Conservation (phyloP, 352 stramenopile species). For the Pythium brachiatum region DNA sequence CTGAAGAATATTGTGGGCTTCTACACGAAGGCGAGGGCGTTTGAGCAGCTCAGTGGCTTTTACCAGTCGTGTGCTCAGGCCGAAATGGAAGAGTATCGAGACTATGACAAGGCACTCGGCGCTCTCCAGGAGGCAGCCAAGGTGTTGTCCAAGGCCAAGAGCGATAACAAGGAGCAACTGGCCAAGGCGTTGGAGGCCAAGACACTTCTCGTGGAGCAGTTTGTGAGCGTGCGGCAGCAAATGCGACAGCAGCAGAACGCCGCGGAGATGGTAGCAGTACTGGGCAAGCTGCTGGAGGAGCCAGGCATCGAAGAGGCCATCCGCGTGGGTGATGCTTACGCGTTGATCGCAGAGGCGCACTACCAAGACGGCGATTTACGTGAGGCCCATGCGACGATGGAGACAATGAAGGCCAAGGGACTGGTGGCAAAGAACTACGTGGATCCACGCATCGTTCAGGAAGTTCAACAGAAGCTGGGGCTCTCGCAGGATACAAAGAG, state of each 20-base stretch:
- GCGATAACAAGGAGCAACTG: constrained; percentile 66
- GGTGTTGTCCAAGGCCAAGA: constrained; percentile 75
- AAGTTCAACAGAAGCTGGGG: constrained; percentile 59
- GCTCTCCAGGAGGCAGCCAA: constrained; percentile 90
- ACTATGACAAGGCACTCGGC: constrained; percentile 92
- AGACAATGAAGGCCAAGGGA: constrained; percentile 72
- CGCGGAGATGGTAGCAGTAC: constrained; percentile 68
- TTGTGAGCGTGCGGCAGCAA: constrained; percentile 68
- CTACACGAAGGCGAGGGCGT: constrained; percentile 93
- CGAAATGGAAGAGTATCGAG: constrained; percentile 93
- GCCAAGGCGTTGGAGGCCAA: constrained; percentile 54
- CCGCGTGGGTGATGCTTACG: constrained; percentile 87
- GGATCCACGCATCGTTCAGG: constrained; percentile 60
- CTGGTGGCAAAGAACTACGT: constrained; percentile 77
- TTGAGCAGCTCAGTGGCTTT: constrained; percentile 89
- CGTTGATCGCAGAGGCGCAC: constrained; percentile 82
- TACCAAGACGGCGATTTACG: constrained; percentile 58
- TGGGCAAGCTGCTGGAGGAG: constrained; percentile 82
- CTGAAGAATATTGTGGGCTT: constrained; percentile 94
- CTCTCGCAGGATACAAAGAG: constrained; percentile 13
- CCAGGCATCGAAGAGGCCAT: constrained; percentile 85
- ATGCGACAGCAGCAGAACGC: constrained; percentile 49
- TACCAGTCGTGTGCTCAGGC: constrained; percentile 90
- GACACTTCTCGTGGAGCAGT: constrained; percentile 82
- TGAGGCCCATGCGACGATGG: constrained; percentile 67